phyloP scores from a whole-genome alignment of 805 yeast species.

The Spathaspora gorwiae region DNA sequence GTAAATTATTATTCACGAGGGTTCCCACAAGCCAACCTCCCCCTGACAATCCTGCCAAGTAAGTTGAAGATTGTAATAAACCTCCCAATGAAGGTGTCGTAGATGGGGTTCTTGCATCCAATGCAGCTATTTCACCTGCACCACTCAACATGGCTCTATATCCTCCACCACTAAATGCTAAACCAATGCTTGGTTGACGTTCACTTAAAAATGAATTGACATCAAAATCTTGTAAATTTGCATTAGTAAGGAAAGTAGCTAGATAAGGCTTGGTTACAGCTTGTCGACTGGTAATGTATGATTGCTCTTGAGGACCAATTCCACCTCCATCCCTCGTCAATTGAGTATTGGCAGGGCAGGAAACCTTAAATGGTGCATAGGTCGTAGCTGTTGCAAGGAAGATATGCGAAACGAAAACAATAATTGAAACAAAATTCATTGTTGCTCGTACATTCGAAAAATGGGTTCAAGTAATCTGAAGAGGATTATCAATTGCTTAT shows the following conservation, averaged over 20 bases:
- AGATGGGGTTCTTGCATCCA: slow-evolving; percentile 65
- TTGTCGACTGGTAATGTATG: background rate
- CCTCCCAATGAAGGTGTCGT: slow-evolving; percentile 69
- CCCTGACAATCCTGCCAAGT: slow-evolving; percentile 69
- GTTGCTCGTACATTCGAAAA: too few species aligned
- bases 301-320: background rate
- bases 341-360: background rate
- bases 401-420: too few species aligned
- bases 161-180: slow-evolving; percentile 69
- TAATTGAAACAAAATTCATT: too few species aligned
- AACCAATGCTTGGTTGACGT: slow-evolving; percentile 31
- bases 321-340: background rate
- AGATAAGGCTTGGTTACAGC: background rate
- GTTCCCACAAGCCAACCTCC: slow-evolving; percentile 64
- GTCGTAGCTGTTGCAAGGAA: too few species aligned
- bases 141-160: slow-evolving; percentile 84
- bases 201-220: slow-evolving; percentile 24
- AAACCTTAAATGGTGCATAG: background rate
- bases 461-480: too few species aligned
- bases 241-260: slow-evolving; percentile 27
- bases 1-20: slow-evolving; percentile 56
- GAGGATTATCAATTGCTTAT: too few species aligned
- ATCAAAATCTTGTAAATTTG: slow-evolving; percentile 19
- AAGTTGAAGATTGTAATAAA: slow-evolving; percentile 64
- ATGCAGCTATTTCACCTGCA: slow-evolving; percentile 78